Evolutionary conservation across 1,284 basidiomycete species (phyloP).

Genomic region (Sanguinoderma infundibulare): DNA sequence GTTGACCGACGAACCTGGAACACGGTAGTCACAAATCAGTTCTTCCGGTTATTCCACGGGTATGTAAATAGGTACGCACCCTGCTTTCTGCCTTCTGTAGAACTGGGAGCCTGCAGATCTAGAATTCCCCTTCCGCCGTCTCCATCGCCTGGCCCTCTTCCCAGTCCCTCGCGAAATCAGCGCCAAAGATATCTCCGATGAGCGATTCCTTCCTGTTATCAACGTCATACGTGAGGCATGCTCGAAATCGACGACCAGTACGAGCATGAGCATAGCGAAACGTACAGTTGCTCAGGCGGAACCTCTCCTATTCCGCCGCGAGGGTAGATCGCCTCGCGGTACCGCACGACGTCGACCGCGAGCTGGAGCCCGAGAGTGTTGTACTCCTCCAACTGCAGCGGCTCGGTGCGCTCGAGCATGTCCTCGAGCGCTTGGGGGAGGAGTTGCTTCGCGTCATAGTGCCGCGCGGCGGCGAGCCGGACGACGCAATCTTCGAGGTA

Average conservation of each 20-base stretch:
- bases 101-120: too few species aligned
- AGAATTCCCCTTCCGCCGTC: too few species aligned
- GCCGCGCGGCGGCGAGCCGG: background rate
- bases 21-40: too few species aligned
- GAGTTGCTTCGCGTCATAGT: background rate
- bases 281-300: background rate
- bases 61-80: too few species aligned
- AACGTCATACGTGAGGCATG: background rate
- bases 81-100: too few species aligned
- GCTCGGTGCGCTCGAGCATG: background rate
- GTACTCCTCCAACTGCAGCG: background rate
- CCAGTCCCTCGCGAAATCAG: background rate
- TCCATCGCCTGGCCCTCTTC: background rate
- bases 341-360: background rate
- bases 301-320: background rate
- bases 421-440: constrained; percentile 1
- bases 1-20: too few species aligned
- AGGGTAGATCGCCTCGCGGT: constrained; percentile 1
- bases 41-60: too few species aligned
- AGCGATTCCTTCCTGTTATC: background rate
- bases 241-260: background rate
- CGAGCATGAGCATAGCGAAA: background rate
- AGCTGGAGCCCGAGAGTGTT: constrained; percentile 1
- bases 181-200: background rate
- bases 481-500: background rate